Conservation (phyloP, 257 asterid species). For the Solanum medicagineum region DNA sequence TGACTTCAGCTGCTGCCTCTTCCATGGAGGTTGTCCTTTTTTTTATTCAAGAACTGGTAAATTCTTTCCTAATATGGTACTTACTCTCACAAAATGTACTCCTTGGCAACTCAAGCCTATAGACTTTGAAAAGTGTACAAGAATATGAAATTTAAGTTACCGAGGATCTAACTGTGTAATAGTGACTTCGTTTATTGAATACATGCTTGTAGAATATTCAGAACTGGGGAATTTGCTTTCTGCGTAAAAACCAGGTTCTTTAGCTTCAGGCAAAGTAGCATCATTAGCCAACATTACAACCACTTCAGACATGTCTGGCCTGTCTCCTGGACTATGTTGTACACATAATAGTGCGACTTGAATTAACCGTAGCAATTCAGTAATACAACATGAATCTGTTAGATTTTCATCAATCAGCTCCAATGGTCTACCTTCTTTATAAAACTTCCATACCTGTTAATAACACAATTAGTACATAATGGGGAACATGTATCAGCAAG, state of each 20-base stretch:
- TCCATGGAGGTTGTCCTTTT: constrained; percentile 21
- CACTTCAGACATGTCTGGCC: constrained; percentile 15
- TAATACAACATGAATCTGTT: not conserved
- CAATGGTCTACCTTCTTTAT: constrained; percentile 9
- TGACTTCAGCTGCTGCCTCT: constrained; percentile 54
- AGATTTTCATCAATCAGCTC: constrained; percentile 1
- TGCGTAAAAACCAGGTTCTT: not conserved
- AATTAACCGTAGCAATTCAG: constrained; percentile 4
- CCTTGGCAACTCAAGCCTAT: not conserved
- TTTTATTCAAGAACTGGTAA: not conserved
- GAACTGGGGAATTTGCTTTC: not conserved
- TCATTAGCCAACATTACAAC: constrained; percentile 18
- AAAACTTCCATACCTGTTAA: constrained; percentile 8
- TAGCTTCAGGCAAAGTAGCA: constrained; percentile 2
- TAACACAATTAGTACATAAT: not conserved
- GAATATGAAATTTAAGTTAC: not conserved
- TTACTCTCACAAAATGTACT: not conserved
- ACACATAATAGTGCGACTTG: constrained; percentile 14
- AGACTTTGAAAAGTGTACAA: not conserved
- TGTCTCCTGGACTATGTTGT: constrained; percentile 6
- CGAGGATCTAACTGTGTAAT: not conserved
- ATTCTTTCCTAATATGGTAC: not conserved
- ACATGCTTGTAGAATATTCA: not conserved
- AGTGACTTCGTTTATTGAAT: not conserved
- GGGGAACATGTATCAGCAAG: not conserved